These are phyloP conservation scores for Pugionium cornutum DNA, from an alignment of 345 rosid genomes.

Conservation along the genomic window DNA sequence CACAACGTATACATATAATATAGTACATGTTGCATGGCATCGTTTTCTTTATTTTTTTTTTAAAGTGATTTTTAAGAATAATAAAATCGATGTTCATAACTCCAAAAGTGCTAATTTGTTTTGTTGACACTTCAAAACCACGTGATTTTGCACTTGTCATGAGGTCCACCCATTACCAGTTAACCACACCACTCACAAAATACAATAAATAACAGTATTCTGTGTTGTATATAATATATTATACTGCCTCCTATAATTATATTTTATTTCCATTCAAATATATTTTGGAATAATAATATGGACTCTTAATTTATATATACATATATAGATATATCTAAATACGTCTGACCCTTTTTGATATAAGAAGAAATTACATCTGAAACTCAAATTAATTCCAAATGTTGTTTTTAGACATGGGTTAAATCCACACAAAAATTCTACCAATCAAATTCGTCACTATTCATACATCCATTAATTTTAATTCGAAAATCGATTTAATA, in stretches of 20 bases:
- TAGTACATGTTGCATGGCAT: slow-evolving; percentile 22
- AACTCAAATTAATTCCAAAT: too few relatives aligned
- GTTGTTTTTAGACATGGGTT: too few relatives aligned
- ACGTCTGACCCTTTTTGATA: too few relatives aligned
- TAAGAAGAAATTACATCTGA: too few relatives aligned
- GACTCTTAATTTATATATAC: too few relatives aligned
- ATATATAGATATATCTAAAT: too few relatives aligned
- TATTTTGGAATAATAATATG: too few relatives aligned
- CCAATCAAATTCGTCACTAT: too few relatives aligned
- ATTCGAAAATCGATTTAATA: too few relatives aligned
- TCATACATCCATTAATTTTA: too few relatives aligned
- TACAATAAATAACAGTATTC: slow-evolving; percentile 3
- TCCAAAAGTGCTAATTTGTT: slow-evolving; percentile 40
- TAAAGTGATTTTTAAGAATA: neutral
- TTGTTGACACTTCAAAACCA: slow-evolving; percentile 40
- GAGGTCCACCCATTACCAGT: slow-evolving; percentile 22
- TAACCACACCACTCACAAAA: slow-evolving; percentile 10
- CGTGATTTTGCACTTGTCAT: slow-evolving; percentile 43
- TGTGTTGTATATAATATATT: neutral
- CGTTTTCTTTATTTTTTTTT: slow-evolving; percentile 3
- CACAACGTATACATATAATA: slow-evolving; percentile 4
- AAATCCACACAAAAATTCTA: too few relatives aligned
- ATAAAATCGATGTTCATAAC: slow-evolving; percentile 12
- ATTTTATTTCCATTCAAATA: neutral
- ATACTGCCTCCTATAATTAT: neutral